Evolutionary conservation across 192 early-diverging fungal species (phyloP), one percentile per base, ranked within the genome.

Genomic region (Podila epicladia): DNA sequence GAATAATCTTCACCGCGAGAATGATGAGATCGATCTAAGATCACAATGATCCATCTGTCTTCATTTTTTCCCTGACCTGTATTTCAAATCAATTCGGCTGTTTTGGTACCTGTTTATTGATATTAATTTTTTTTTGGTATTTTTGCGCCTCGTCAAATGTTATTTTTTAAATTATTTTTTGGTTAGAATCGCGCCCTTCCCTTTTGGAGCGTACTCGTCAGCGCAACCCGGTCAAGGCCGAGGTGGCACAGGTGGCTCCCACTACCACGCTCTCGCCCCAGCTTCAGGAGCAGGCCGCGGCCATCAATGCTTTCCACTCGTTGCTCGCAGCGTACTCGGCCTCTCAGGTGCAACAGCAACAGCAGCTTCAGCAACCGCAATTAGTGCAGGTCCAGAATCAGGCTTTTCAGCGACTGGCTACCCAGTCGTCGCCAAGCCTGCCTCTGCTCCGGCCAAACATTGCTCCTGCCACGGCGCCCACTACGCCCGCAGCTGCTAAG

Each of bases 341-440:
- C 51, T 61, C 70, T 63, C 77, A 80, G 71, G 58, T 69, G 70
- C 77, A 80, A 65, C 71, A 72, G 77, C 74, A 76, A 76, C 77
- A 80, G 77, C 77, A 80, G 77, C 77, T 73, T 80, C 77, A 80
- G 77, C 77, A 80, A 80, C 77, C 77, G 77, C 77, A 80, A 73
- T 33, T 58, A 69, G 71, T 69, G 69, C 75, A 78, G 77, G 66
- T 71, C 55, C 71, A 73, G 76, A 70, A 67, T 33, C 77, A 80
- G 77, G 24, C 59, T 26, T 31, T 32, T 13, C 59, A 61, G 59
- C 26, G 31, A 33, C 59, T 70, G 65, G 33, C 5, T 32, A 22
- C 32, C 62, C 75, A 79, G 75, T 58, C 64, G 53, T 73, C 67
- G 53, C 48, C 70, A 65, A 67, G 65, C 58, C 53, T 80, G 71